Base-by-base conservation (phyloP, 2,329 filamentous ascomycete genomes). In the Cercospora citrullina region DNA sequence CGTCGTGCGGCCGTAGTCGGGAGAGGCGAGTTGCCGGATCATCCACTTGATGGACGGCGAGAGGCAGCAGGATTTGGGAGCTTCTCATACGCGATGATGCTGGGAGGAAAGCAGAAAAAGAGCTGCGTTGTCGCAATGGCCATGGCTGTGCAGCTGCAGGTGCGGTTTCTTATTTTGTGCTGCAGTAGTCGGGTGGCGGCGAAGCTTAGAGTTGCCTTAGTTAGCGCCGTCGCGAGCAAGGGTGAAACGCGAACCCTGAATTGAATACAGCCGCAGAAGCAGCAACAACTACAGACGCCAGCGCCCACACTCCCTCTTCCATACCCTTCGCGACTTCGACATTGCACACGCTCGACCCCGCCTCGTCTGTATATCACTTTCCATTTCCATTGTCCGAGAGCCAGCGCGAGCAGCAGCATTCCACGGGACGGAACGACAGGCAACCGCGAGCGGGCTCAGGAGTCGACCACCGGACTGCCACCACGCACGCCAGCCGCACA, bases 51-150 rank as follows among this genome's bases (percentile, higher is more conserved):
- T 2, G 21, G 12, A 28, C 36, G 4, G 23, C n/a, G 26, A 26
- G 18, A 33, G 60, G 39, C 60, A 63, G 60, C 60, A 63, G 60
- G 42, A 63, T 63, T 63, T 8, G n/a, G 8, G 5, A 26, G 31
- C 33, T 31, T 10, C 30, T 42, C 30, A 12, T 42, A 23, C 21
- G 60, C 60, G 23, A 57, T 31, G 53, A 30, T 57, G 53, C 53
- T 12, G 53, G 53, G 12, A 26, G 45, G 8, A 5, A 0, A 6
- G 12, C 12, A 30, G 12, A 8, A n/a, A n/a, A 16, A 55, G 51
- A 26, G 51, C 14, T 23, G 53, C 23, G 53, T 28, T 16, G 53
- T 16, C 31, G 33, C 21, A 42, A 28, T 30, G 53, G 26, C 53
- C 18, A 33, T 58, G 53, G 26, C 26, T 30, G 53, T 30, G 26